Conservation (phyloP, 2,329 filamentous ascomycete genomes). For the Cladosporium sp. region DNA sequence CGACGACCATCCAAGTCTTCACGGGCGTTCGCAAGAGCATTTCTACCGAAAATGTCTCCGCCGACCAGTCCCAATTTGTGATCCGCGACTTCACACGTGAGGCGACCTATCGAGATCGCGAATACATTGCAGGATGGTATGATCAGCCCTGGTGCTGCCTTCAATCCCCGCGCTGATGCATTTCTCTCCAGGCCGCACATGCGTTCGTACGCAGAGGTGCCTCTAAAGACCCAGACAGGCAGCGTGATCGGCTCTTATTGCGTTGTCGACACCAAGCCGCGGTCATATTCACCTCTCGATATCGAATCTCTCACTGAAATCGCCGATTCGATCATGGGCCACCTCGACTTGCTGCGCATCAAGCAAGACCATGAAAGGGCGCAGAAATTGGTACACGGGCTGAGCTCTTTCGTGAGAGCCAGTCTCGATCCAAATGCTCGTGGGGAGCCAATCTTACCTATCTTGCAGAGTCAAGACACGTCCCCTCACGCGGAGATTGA, state of each 20-base stretch:
- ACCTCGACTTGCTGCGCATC: conserved; percentile 15
- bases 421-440: neutral
- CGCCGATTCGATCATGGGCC: conserved; percentile 14
- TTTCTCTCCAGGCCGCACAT: conserved; percentile 20
- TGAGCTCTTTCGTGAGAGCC: conserved; percentile 14
- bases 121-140: conserved; percentile 25
- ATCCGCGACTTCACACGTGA: conserved; percentile 28
- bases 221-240: conserved; percentile 27
- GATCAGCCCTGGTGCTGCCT: neutral
- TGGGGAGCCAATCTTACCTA: neutral
- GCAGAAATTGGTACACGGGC: conserved; percentile 15
- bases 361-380: conserved; percentile 13
- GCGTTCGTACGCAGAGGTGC: conserved; percentile 30
- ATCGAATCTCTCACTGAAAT: conserved; percentile 15
- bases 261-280: conserved; percentile 27
- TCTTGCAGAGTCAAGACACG: too few species aligned
- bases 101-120: conserved; percentile 22
- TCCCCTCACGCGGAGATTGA: too few species aligned
- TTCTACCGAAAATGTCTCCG: conserved; percentile 21
- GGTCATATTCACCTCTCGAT: conserved; percentile 16
- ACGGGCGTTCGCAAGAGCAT: conserved; percentile 23
- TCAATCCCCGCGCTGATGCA: neutral
- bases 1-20: conserved; percentile 25
- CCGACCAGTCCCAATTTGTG: conserved; percentile 29
- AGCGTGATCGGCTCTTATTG: conserved; percentile 31